Evolutionary conservation across 306 rosid species (phyloP).

Genomic region (Cicer yamashitae): DNA sequence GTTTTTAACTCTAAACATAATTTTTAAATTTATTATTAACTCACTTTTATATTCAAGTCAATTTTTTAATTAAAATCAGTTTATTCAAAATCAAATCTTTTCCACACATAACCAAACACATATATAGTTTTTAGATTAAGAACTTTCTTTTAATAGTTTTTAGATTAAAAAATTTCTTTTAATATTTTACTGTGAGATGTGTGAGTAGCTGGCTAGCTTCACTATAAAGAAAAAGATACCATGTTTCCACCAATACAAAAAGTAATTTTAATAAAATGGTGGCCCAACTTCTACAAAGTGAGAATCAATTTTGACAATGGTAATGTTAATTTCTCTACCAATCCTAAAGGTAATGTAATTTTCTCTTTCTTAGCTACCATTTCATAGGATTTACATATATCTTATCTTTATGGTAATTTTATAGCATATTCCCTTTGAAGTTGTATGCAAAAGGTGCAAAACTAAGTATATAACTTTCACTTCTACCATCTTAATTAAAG

Average conservation of each 20-base stretch:
- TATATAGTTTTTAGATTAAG: not conserved
- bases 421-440: constrained; percentile 8
- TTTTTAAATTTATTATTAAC: too few species aligned
- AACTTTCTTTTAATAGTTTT: not conserved
- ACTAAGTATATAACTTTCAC: not conserved
- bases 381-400: not conserved
- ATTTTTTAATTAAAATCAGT: too few species aligned
- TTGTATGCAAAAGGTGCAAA: constrained; percentile 5
- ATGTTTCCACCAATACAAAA: constrained; percentile 28
- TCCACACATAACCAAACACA: too few species aligned
- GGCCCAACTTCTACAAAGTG: constrained; percentile 35
- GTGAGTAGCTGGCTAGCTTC: constrained; percentile 14
- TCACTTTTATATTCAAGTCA: too few species aligned
- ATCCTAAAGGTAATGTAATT: not conserved
- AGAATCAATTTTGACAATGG: constrained; percentile 34
- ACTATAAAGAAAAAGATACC: constrained; percentile 20
- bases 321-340: too few species aligned
- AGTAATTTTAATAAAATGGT: constrained; percentile 10
- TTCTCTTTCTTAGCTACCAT: not conserved
- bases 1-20: too few species aligned
- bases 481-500: not conserved
- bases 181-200: constrained; percentile 15
- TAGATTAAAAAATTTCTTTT: not conserved
- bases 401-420: constrained; percentile 6
- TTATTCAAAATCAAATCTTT: too few species aligned